These are phyloP conservation scores for Saccharomycopsis hybrid DNA, from an alignment of 1,139 yeast genomes.

Conservation along the genomic window DNA sequence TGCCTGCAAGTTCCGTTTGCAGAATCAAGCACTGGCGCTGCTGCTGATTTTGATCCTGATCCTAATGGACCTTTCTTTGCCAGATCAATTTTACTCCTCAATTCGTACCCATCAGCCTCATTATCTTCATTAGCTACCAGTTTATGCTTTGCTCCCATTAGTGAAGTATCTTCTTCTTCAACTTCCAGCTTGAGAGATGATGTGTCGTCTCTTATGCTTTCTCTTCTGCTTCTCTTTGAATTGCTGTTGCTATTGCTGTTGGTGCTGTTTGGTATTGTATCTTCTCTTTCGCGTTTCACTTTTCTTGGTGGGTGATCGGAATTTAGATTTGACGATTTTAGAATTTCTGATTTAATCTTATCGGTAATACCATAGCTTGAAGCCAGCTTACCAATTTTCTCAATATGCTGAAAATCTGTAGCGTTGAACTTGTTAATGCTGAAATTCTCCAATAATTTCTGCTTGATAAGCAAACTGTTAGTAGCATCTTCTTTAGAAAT, in stretches of 20 bases:
- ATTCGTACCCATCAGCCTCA: no score
- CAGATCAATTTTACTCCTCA: no score
- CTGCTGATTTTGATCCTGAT: no score
- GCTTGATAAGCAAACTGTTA: slow-evolving; percentile 13
- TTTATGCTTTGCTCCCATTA: slow-evolving; percentile 8
- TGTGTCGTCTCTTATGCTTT: background rate
- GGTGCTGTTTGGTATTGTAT: no score
- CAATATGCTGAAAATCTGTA: slow-evolving; percentile 10
- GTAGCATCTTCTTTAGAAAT: slow-evolving; percentile 41
- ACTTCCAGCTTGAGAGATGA: background rate
- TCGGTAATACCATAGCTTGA: slow-evolving; percentile 15
- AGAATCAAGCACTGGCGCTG: no score
- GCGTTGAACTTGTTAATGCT: slow-evolving; percentile 7
- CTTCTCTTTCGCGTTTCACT: no score
- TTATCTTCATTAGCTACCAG: background rate
- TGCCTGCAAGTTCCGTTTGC: no score
- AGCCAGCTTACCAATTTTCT: slow-evolving; percentile 5
- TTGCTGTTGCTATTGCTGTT: no score
- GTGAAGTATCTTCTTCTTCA: slow-evolving; percentile 2
- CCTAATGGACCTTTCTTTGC: no score
- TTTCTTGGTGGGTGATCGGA: no score
- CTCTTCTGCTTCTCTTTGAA: slow-evolving; percentile 1
- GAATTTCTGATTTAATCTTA: slow-evolving; percentile 2
- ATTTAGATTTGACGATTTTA: background rate
- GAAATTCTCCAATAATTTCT: slow-evolving; percentile 26